Evolutionary conservation across 2,329 filamentous ascomycete genomes (phyloP).

Genomic region (Paramyrothecium roridum): DNA sequence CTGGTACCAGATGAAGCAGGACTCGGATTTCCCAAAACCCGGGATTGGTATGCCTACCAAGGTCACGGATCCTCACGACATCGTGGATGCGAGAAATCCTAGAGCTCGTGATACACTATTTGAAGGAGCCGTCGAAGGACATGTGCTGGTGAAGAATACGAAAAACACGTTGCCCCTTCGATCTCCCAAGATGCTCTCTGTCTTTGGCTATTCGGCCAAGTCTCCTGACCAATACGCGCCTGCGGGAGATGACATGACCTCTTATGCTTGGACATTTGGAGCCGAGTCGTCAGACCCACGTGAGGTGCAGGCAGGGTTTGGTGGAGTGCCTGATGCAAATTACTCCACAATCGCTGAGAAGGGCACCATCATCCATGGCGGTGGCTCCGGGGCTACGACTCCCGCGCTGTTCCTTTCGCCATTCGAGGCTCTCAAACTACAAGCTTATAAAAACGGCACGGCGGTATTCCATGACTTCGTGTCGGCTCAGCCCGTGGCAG

Average conservation of each 20-base stretch:
- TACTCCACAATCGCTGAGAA: constrained; percentile 48
- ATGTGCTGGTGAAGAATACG: constrained; percentile 75
- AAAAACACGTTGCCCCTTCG: constrained; percentile 58
- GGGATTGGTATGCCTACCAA: constrained; percentile 56
- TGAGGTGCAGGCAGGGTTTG: not conserved
- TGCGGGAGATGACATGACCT: not conserved
- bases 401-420: constrained; percentile 34
- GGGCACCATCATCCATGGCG: constrained; percentile 49
- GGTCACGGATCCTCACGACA: constrained; percentile 42
- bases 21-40: constrained; percentile 42
- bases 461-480: constrained; percentile 34
- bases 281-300: not conserved
- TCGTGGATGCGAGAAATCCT: constrained; percentile 48
- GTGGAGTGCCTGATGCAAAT: constrained; percentile 37
- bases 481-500: constrained; percentile 28
- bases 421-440: not conserved
- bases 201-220: constrained; percentile 53
- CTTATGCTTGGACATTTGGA: not conserved
- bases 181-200: constrained; percentile 38
- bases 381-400: constrained; percentile 49
- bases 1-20: constrained; percentile 55
- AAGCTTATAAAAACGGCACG: not conserved
- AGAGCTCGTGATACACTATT: constrained; percentile 40
- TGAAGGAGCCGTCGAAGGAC: constrained; percentile 55
- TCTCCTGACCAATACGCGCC: not conserved